These are phyloP conservation scores for Penicillium hordei DNA, from an alignment of 2,329 filamentous ascomycete species.

Conservation along the genomic window DNA sequence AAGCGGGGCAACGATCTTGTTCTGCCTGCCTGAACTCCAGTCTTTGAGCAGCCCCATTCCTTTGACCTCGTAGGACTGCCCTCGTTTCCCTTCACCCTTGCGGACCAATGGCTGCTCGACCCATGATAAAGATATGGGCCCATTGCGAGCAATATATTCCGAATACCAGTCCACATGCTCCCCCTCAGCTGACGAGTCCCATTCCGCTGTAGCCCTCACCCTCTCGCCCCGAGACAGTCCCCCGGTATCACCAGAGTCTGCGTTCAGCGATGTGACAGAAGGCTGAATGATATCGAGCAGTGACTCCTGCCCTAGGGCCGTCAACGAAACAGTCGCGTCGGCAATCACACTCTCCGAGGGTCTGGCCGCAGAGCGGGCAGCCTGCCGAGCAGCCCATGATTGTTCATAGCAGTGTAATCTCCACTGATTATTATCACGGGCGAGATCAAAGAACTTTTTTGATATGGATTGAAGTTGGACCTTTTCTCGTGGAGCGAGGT, in stretches of 20 bases:
- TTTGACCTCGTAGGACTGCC: conserved; percentile 61
- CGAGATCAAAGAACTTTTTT: conserved; percentile 63
- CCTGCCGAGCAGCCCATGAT: conserved; percentile 63
- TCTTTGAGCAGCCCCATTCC: conserved; percentile 69
- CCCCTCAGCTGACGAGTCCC: conserved; percentile 73
- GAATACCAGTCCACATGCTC: conserved; percentile 82
- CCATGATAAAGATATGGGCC: conserved; percentile 73
- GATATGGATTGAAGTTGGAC: conserved; percentile 69
- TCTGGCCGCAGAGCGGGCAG: conserved; percentile 23
- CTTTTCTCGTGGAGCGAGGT: conserved; percentile 64
- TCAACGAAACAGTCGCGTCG: conserved; percentile 33
- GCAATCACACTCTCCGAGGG: conserved; percentile 52
- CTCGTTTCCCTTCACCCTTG: conserved; percentile 38
- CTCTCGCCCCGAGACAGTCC: conserved; percentile 28
- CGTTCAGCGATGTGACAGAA: not conserved
- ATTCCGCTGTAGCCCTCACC: conserved; percentile 58
- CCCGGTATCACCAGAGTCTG: not conserved
- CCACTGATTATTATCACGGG: conserved; percentile 76
- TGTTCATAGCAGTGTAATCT: conserved; percentile 69
- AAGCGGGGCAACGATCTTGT: conserved; percentile 70
- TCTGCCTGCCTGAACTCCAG: conserved; percentile 51
- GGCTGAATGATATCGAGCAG: conserved; percentile 39
- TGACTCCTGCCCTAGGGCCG: conserved; percentile 33
- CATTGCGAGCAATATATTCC: conserved; percentile 82
- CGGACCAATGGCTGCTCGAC: conserved; percentile 59